A percentile compares a stretch with the other conserved stretches of the same genome.
Evolutionary conservation across 148 eudicot species (phyloP).

Genomic region (Cornus kousa): DNA sequence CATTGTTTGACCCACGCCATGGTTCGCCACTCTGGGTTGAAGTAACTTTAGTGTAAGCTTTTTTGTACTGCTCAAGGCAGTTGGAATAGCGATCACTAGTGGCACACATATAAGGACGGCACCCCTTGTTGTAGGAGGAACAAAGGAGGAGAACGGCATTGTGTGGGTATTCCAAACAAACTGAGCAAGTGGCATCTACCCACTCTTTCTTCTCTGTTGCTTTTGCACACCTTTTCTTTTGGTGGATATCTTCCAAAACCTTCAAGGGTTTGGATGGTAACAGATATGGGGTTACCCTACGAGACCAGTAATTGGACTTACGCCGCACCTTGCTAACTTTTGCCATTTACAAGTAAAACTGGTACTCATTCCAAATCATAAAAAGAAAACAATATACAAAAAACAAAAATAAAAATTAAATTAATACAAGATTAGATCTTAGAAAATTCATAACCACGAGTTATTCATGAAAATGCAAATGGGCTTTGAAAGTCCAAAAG

Average conservation of each 20-base stretch:
- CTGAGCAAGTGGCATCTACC: slow-evolving; percentile 53
- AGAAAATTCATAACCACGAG: no score
- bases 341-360: slow-evolving; percentile 42
- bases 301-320: slow-evolving; percentile 25
- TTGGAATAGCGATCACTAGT: slow-evolving; percentile 52
- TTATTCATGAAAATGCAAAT: no score
- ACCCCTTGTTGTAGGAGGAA: slow-evolving; percentile 54
- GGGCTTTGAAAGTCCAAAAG: no score
- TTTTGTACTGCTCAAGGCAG: slow-evolving; percentile 53
- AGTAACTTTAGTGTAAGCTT: slow-evolving; percentile 27
- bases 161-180: slow-evolving; percentile 60
- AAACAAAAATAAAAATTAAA: not conserved
- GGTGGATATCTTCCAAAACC: slow-evolving; percentile 30
- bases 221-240: slow-evolving; percentile 25
- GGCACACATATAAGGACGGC: slow-evolving; percentile 67
- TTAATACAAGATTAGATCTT: not conserved
- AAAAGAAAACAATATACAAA: not conserved
- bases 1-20: not conserved
- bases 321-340: slow-evolving; percentile 45
- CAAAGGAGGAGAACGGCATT: slow-evolving; percentile 62
- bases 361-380: slow-evolving; percentile 11
- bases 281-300: slow-evolving; percentile 19
- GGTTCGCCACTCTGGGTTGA: no score
- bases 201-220: slow-evolving; percentile 34
- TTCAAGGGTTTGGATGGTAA: slow-evolving; percentile 38